Base-by-base conservation (phyloP, 305 asterid species). In the Fraxinus sp. region DNA sequence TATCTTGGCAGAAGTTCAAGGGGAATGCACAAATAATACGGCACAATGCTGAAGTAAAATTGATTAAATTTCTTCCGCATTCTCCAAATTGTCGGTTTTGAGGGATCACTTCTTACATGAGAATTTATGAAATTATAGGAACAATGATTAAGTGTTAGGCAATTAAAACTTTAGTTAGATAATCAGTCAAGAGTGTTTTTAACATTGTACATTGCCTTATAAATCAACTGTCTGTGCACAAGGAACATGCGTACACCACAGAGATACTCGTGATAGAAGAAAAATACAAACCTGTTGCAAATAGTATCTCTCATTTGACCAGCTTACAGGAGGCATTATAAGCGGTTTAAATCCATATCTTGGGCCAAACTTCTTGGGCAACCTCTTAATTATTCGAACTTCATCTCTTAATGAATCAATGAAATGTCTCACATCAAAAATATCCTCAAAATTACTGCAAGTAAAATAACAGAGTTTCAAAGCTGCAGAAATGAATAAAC, bases 251-350 rank as follows among this genome's bases (percentile, higher is more conserved):
- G 5, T 22, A 62, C 71, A 62, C 71, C 13, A 1, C 14, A 1
- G 3, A 81, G 30, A 46, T 70, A 78, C n/a, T 30, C 18, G 30
- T 30, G 74, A 76, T 75, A 41, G 59, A 80, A 80, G 55, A 80
- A 74, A 44, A 9, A 81, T 35, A 78, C 84, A 66, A 55, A 94
- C 99, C 98, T 96, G 97, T 83, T 93, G 90, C 91, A 95, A 83
- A 87, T 97, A 97, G 91, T 97, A 97, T 74, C 93, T 93, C 83
- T 97, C 99, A 83, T 88, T 95, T 57, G 99, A 97, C 98, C 99
- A 97, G 91, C 99, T 97, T 82, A 97, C 93, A 71, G 99, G 99
- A 84, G 98, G 94, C 98, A 94, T 97, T 78, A 70, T 92, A 73
- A 92, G 91, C 49, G 91, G 94, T 81, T 90, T 93, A 88, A 88